These are phyloP conservation scores for Trypanosoma platydactyli DNA, from an alignment of 208 protist species.

Conservation along the genomic window DNA sequence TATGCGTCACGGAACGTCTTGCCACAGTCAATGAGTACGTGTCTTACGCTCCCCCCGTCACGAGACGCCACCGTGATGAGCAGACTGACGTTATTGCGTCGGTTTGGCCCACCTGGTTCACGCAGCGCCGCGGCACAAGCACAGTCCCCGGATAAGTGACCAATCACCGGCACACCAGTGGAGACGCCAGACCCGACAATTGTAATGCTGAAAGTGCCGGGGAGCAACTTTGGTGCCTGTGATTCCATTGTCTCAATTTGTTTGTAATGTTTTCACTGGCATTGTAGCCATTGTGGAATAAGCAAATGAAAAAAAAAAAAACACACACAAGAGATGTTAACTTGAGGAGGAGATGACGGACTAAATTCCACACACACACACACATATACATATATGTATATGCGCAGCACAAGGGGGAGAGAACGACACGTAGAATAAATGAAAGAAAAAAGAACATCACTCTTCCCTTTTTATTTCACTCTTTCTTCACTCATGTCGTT, in stretches of 20 bases:
- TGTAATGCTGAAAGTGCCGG: slow-evolving; percentile 28
- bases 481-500: background rate
- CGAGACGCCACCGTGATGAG: slow-evolving; percentile 63
- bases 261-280: too few relatives aligned
- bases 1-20: slow-evolving; percentile 92
- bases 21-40: slow-evolving; percentile 85
- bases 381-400: background rate
- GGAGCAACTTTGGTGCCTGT: too few relatives aligned
- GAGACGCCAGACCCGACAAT: slow-evolving; percentile 86
- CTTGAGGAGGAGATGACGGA: too few relatives aligned
- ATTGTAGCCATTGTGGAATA: background rate
- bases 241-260: too few relatives aligned
- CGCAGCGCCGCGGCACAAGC: slow-evolving; percentile 72
- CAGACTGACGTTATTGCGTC: slow-evolving; percentile 81
- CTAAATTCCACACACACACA: background rate
- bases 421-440: slow-evolving; percentile 1
- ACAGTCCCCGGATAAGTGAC: slow-evolving; percentile 65
- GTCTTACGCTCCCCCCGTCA: slow-evolving; percentile 35
- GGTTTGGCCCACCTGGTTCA: slow-evolving; percentile 59
- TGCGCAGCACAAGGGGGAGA: background rate
- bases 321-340: too few relatives aligned
- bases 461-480: background rate
- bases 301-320: background rate
- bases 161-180: slow-evolving; percentile 82
- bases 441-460: slow-evolving; percentile 22